Evolutionary conservation across 768 basidiomycete genomes (phyloP).

Genomic region (Phaeotremella skinneri): DNA sequence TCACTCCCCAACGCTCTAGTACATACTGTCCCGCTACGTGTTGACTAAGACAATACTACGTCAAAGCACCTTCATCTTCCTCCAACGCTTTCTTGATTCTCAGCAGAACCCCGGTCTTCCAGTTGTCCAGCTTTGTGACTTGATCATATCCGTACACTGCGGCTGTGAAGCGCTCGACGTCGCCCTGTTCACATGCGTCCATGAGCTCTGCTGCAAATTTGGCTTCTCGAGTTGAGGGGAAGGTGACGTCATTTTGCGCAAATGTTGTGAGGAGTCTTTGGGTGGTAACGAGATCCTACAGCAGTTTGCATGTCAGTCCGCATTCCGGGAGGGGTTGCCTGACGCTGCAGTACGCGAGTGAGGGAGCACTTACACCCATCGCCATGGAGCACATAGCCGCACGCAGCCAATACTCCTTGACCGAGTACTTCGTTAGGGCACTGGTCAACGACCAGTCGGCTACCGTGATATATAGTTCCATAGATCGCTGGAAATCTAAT

Average conservation of each 20-base stretch:
- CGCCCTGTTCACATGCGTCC: slow-evolving; percentile 71
- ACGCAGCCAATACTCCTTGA: slow-evolving; percentile 95
- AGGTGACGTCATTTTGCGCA: slow-evolving; percentile 75
- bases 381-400: slow-evolving; percentile 84
- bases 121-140: slow-evolving; percentile 86
- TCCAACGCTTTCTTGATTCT: slow-evolving; percentile 81
- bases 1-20: too few relatives aligned
- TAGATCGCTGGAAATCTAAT: slow-evolving; percentile 78
- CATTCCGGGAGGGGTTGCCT: background rate
- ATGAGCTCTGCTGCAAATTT: slow-evolving; percentile 77
- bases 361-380: slow-evolving; percentile 63
- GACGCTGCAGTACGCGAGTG: background rate
- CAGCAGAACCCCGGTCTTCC: slow-evolving; percentile 88
- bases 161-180: slow-evolving; percentile 70
- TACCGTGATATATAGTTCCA: slow-evolving; percentile 84
- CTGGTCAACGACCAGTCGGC: slow-evolving; percentile 77
- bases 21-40: too few relatives aligned
- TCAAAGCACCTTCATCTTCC: slow-evolving; percentile 57
- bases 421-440: slow-evolving; percentile 91
- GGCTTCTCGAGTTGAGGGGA: slow-evolving; percentile 82
- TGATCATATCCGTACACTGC: slow-evolving; percentile 92
- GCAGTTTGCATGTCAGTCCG: background rate
- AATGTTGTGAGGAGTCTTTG: slow-evolving; percentile 76
- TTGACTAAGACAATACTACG: slow-evolving; percentile 48
- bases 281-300: slow-evolving; percentile 78